Evolutionary conservation across 1,284 basidiomycete genomes (phyloP).

Genomic region (Coniophora puteana): DNA sequence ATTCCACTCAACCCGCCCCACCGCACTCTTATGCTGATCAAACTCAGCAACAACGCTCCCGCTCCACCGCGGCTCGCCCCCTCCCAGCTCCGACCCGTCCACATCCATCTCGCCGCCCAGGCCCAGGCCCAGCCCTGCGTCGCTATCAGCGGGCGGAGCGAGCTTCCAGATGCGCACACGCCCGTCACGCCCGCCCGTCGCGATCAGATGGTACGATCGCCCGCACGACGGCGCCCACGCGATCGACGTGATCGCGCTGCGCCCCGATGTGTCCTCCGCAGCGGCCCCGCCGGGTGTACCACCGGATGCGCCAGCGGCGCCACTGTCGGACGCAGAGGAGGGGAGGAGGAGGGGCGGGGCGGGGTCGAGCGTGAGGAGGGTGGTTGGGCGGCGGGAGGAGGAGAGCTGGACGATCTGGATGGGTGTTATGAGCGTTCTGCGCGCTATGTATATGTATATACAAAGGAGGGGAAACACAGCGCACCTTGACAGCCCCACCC

Average conservation of each 20-base stretch:
- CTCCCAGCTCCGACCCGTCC: slow-evolving; percentile 38
- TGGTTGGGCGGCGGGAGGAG: slow-evolving; percentile 47
- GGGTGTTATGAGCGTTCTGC: too few relatives aligned
- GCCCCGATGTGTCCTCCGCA: slow-evolving; percentile 33
- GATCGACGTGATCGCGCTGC: slow-evolving; percentile 71
- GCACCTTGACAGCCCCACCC: slow-evolving; percentile 71
- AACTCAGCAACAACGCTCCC: slow-evolving; percentile 80
- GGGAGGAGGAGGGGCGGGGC: slow-evolving; percentile 23
- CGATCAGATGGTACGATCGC: slow-evolving; percentile 87
- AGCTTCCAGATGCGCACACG: slow-evolving; percentile 85
- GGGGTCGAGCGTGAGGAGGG: slow-evolving; percentile 40
- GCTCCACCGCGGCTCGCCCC: slow-evolving; percentile 60
- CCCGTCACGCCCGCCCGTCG: slow-evolving; percentile 84
- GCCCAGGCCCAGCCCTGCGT: slow-evolving; percentile 36
- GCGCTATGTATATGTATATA: too few relatives aligned
- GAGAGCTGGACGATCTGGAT: slow-evolving; percentile 61
- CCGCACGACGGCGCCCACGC: slow-evolving; percentile 93
- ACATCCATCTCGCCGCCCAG: slow-evolving; percentile 36
- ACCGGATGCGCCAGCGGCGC: slow-evolving; percentile 12
- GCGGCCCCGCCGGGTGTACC: slow-evolving; percentile 14
- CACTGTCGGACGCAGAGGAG: slow-evolving; percentile 21
- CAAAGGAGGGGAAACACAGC: slow-evolving; percentile 12
- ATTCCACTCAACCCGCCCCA: slow-evolving; percentile 82
- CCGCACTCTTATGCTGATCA: slow-evolving; percentile 73
- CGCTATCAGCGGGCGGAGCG: slow-evolving; percentile 46